Base-by-base conservation (phyloP, 352 stramenopile genomes). In the Stephanocyclus meneghinianus region DNA sequence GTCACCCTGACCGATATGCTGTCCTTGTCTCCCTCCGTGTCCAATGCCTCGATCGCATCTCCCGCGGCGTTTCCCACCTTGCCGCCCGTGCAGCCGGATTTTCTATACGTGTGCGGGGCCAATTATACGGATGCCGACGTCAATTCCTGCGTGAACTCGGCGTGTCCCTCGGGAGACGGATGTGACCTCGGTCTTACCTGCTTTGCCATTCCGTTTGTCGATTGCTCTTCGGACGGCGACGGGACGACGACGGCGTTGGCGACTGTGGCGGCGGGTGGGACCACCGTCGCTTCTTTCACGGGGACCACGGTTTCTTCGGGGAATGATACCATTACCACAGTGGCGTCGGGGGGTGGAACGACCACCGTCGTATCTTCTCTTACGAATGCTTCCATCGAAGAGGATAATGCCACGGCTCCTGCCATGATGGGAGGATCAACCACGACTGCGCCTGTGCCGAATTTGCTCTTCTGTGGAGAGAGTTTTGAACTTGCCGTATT, bases 401-500 rank as follows among this genome's bases (percentile, higher is more conserved):
- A 11, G 35, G 55, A 3, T 18, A 63, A 63, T 44, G n/a, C 30
- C 26, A 44, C 55, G 9, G 55, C 16, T 63, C 21, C 7, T 21
- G 44, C 30, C n/a, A 32, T n/a, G 8, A n/a, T 1, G 11, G 50
- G 16, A 32, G 50, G 16, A 7, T n/a, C 55, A 0, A 44, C 55
- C 26, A 16, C 55, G 26, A 2, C 55, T 44, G 11, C 55, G 18
- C 21, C 13, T 21, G 26, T 13, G 21, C 26, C 55, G 7, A 63
- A 45, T 35, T n/a, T 51, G 16, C 13, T 65, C 10, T 63, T 29
- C 26, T 63, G 55, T 44, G 55, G 55, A 63, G 55, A 63, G 26
- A 63, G 26, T 21, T 63, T 29, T 30, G 26, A 45, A 45, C 1
- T 40, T 40, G 55, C 55, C 3, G 26, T 44, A 44, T 3, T 15